Conservation (phyloP, 257 asterid genomes). For the Eucommia ulmoides region DNA sequence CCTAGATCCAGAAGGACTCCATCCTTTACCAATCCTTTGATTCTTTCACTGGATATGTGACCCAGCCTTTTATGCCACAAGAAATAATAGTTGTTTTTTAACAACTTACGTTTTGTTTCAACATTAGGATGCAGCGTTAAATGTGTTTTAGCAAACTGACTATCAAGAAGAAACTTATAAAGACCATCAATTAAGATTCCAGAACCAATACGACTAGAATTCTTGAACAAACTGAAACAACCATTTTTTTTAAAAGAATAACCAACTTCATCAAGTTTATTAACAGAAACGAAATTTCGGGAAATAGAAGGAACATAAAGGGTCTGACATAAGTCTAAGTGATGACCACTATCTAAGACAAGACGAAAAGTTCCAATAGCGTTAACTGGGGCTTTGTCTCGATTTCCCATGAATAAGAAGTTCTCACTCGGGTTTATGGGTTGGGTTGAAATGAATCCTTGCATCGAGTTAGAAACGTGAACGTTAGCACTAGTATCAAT, state of each 20-base stretch:
- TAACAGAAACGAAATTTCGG: constrained; percentile 2
- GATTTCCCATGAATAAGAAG: not conserved
- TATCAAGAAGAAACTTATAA: not conserved
- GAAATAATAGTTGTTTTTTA: not conserved
- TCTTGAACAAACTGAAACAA: constrained; percentile 1
- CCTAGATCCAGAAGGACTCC: not conserved
- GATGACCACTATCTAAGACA: not conserved
- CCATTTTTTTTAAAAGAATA: not conserved
- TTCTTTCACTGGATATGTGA: constrained; percentile 4
- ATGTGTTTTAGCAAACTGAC: not conserved
- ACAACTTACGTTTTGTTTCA: not conserved
- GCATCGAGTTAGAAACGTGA: not conserved
- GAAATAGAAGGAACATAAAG: constrained; percentile 4
- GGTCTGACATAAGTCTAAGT: not conserved
- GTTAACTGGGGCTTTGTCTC: not conserved
- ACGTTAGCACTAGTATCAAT: not conserved
- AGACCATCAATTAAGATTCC: not conserved
- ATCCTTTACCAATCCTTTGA: not conserved
- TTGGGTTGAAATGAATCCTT: not conserved
- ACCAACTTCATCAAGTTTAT: not conserved
- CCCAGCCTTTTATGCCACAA: constrained; percentile 2
- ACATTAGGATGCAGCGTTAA: constrained; percentile 1
- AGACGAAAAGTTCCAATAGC: not conserved
- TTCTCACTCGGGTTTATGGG: not conserved
- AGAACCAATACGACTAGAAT: not conserved